These are phyloP conservation scores for Pilasporangium apinafurcum DNA, from an alignment of 352 stramenopile species.

Conservation along the genomic window DNA sequence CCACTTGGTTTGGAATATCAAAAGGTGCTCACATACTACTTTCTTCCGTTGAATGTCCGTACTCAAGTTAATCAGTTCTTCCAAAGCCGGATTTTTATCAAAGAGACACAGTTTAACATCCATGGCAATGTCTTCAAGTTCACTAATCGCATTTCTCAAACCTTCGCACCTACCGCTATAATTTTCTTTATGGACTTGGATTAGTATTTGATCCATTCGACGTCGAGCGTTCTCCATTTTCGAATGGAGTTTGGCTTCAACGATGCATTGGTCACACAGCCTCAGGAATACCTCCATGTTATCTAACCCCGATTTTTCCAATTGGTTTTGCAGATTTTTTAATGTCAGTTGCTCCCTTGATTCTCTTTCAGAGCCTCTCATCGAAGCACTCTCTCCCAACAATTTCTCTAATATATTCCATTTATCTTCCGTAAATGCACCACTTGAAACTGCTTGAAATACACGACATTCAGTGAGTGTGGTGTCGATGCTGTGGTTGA, in stretches of 20 bases:
- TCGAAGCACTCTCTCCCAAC: background rate
- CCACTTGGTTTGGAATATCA: conserved; percentile 40
- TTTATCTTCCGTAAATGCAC: conserved; percentile 25
- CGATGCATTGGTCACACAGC: conserved; percentile 44
- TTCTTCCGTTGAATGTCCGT: conserved; percentile 23
- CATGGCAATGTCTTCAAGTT: conserved; percentile 25
- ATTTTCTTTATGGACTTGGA: conserved; percentile 28
- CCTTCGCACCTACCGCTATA: conserved; percentile 30
- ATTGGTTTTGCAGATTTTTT: conserved; percentile 17
- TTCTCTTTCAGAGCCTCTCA: background rate
- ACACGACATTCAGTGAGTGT: conserved; percentile 33
- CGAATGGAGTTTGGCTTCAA: conserved; percentile 35
- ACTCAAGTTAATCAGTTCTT: conserved; percentile 16
- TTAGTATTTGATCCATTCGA: conserved; percentile 16
- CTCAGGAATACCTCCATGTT: conserved; percentile 11
- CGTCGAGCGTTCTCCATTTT: conserved; percentile 26
- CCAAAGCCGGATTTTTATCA: conserved; percentile 31
- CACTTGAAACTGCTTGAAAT: conserved; percentile 39
- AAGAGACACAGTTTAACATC: conserved; percentile 33
- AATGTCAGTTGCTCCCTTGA: conserved; percentile 10
- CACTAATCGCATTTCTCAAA: conserved; percentile 15
- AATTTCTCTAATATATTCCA: conserved; percentile 20
- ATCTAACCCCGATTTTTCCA: background rate
- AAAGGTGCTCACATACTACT: conserved; percentile 24
- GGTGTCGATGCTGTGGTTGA: conserved; percentile 33